Conservation (phyloP, 2,329 filamentous ascomycete genomes). For the Thelonectria rubi region DNA sequence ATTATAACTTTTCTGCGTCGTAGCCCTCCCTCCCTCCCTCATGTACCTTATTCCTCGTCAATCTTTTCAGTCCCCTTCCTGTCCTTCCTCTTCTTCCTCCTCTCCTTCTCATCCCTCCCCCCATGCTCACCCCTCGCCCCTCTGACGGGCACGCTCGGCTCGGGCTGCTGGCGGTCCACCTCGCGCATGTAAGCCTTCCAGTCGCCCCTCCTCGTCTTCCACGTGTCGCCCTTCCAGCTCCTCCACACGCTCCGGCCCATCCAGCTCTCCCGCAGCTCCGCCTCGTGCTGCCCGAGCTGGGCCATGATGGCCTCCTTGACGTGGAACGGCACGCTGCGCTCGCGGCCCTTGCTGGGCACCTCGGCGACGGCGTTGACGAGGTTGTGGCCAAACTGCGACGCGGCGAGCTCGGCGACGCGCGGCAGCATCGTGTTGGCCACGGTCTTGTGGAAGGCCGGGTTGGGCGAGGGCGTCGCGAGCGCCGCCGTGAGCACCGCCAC, state of each 20-base stretch:
- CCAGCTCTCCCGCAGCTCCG: constrained; percentile 61
- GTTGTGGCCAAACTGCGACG: constrained; percentile 61
- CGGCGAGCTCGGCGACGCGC: constrained; percentile 56
- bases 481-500: constrained; percentile 61
- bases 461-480: constrained; percentile 56
- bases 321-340: constrained; percentile 63
- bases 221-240: constrained; percentile 66
- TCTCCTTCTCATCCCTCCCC: constrained; percentile 26
- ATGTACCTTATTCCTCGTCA: constrained; percentile 14
- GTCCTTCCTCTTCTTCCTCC: constrained; percentile 27
- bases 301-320: constrained; percentile 65
- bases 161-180: constrained; percentile 44
- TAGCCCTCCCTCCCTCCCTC: constrained; percentile 6
- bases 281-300: constrained; percentile 58
- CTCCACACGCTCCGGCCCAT: constrained; percentile 66
- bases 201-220: constrained; percentile 61
- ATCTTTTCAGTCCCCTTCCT: constrained; percentile 15
- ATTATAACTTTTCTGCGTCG: constrained; percentile 11
- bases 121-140: constrained; percentile 22
- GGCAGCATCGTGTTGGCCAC: constrained; percentile 59
- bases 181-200: constrained; percentile 68
- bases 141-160: constrained; percentile 31
- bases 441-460: constrained; percentile 64
- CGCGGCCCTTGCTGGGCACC: constrained; percentile 59
- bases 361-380: constrained; percentile 59